Evolutionary conservation across 1,139 yeast genomes (phyloP).

Genomic region (Taphrina wiesneri): DNA sequence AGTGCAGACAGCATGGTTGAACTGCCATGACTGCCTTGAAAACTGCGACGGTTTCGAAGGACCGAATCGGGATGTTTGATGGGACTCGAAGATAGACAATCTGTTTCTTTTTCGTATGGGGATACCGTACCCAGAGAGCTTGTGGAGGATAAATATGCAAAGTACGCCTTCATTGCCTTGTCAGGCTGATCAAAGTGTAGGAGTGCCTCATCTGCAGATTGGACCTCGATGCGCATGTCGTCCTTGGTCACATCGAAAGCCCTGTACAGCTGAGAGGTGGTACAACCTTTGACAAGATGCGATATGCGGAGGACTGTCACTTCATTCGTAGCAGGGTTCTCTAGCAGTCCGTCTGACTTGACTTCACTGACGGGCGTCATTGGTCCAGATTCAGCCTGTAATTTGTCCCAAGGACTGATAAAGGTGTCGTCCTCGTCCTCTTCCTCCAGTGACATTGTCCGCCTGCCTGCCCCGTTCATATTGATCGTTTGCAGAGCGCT

Average conservation of each 20-base stretch:
- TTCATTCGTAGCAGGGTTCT: not conserved
- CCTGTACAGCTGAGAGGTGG: conserved; percentile 22
- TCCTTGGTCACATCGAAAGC: conserved; percentile 21
- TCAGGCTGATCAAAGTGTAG: conserved; percentile 25
- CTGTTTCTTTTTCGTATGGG: conserved; percentile 15
- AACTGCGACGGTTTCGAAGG: conserved; percentile 11
- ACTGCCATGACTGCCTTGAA: conserved; percentile 11
- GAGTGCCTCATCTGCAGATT: conserved; percentile 20
- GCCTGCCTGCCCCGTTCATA: not conserved
- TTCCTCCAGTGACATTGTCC: conserved; percentile 20
- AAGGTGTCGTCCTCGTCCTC: conserved; percentile 9
- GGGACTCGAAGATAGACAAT: conserved; percentile 2
- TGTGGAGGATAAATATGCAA: conserved; percentile 32
- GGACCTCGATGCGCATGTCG: conserved; percentile 28
- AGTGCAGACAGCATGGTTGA: conserved; percentile 21
- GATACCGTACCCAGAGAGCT: conserved; percentile 33
- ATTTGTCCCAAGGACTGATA: not conserved
- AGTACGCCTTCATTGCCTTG: conserved; percentile 32
- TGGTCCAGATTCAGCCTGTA: conserved; percentile 5
- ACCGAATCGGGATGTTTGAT: not conserved
- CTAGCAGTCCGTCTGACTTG: not conserved
- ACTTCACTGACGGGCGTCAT: conserved; percentile 10
- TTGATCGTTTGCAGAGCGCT: conserved; percentile 8
- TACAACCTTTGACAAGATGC: conserved; percentile 16
- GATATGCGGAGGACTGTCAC: conserved; percentile 27